phyloP scores from a whole-genome alignment of 164 flowering plant species.

The Berberis vulgaris region DNA sequence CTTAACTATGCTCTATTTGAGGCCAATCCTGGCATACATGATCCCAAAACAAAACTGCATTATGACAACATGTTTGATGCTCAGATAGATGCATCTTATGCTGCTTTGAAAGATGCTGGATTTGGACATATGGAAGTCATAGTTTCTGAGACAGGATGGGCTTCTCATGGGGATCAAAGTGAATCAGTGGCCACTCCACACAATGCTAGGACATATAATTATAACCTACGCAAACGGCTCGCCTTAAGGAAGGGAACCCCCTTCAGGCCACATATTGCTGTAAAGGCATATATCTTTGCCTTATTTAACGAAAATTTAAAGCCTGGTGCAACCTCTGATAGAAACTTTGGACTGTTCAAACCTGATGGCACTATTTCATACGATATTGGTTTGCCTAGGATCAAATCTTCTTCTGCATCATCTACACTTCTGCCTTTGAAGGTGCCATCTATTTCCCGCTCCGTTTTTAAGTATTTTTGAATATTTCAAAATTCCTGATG shows the following conservation, averaged over 20 bases:
- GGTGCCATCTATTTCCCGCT: conserved; percentile 25
- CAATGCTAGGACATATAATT: conserved; percentile 57
- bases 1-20: conserved; percentile 61
- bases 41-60: conserved; percentile 35
- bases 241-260: conserved; percentile 65
- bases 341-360: conserved; percentile 65
- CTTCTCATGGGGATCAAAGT: conserved; percentile 51
- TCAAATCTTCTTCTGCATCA: conserved; percentile 50
- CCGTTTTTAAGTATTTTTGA: not conserved
- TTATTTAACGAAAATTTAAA: conserved; percentile 66
- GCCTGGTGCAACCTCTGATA: conserved; percentile 70
- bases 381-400: conserved; percentile 58
- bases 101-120: conserved; percentile 55
- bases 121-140: conserved; percentile 55
- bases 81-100: conserved; percentile 65
- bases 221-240: conserved; percentile 56
- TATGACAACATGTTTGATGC: conserved; percentile 81
- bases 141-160: conserved; percentile 77
- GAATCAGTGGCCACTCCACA: conserved; percentile 48
- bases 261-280: conserved; percentile 32
- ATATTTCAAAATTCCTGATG: not conserved
- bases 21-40: conserved; percentile 35
- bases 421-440: conserved; percentile 28
- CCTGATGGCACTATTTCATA: conserved; percentile 69
- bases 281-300: conserved; percentile 70